Conservation (phyloP, 768 basidiomycete genomes). For the Termitomyces sp. region DNA sequence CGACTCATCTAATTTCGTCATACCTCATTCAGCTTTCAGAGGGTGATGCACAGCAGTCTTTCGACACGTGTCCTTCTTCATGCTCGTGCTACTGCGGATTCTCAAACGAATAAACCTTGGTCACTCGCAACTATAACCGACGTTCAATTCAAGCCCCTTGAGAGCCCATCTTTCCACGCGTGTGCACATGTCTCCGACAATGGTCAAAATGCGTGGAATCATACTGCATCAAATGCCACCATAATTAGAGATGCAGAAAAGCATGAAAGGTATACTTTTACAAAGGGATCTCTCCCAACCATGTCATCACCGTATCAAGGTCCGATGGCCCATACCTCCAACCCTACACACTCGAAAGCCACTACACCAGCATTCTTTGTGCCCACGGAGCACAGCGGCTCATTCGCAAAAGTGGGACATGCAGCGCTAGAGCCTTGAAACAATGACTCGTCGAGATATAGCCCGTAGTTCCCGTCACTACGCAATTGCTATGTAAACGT, state of each 20-base stretch:
- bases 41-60: background rate
- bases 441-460: slow-evolving; percentile 82
- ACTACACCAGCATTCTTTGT: slow-evolving; percentile 41
- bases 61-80: background rate
- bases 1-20: background rate
- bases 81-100: background rate
- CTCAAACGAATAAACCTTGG: background rate
- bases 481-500: background rate
- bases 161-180: too few species aligned
- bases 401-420: slow-evolving; percentile 87
- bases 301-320: slow-evolving; percentile 17
- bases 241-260: background rate
- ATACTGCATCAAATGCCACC: background rate
- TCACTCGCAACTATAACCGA: background rate
- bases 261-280: background rate
- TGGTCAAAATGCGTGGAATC: background rate
- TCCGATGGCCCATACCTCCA: slow-evolving; percentile 88
- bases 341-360: slow-evolving; percentile 84
- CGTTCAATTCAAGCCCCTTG: background rate
- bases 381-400: slow-evolving; percentile 61
- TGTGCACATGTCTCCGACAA: too few species aligned
- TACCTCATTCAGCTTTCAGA: background rate
- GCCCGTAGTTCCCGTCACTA: slow-evolving; percentile 83
- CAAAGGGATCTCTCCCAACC: background rate
- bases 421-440: slow-evolving; percentile 78